These are phyloP conservation scores for Pseudonectria foliicola DNA, from an alignment of 2,329 filamentous ascomycete species.

Conservation along the genomic window DNA sequence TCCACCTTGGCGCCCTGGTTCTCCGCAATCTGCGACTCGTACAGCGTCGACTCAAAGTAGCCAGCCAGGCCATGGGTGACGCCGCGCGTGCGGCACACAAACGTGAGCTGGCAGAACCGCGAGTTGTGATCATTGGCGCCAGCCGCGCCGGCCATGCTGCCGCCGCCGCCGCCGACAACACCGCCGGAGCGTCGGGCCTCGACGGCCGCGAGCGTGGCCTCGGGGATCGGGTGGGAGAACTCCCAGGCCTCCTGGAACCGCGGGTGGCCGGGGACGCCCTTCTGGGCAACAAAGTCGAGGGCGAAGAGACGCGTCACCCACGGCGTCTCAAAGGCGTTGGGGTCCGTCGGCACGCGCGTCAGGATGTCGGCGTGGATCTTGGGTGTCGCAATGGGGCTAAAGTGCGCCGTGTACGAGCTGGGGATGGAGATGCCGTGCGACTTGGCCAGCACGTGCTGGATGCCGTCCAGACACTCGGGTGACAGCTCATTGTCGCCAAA, in stretches of 20 bases:
- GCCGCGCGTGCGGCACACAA: conserved; percentile 70
- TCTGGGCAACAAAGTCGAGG: conserved; percentile 74
- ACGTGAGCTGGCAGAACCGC: conserved; percentile 69
- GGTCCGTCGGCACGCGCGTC: conserved; percentile 52
- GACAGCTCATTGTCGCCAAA: conserved; percentile 97
- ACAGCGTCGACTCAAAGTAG: conserved; percentile 96
- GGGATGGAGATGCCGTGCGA: conserved; percentile 88
- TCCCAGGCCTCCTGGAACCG: conserved; percentile 75
- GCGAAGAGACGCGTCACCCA: conserved; percentile 93
- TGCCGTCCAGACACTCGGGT: conserved; percentile 91
- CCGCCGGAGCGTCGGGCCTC: conserved; percentile 55
- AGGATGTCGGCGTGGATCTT: conserved; percentile 77
- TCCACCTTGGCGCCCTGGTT: conserved; percentile 55
- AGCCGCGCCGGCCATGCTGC: conserved; percentile 66
- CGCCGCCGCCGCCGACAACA: conserved; percentile 59
- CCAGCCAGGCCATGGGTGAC: conserved; percentile 86
- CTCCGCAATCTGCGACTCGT: conserved; percentile 45
- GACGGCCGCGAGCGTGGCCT: conserved; percentile 46
- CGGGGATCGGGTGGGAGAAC: conserved; percentile 68
- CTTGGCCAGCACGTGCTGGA: conserved; percentile 77
- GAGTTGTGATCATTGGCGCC: conserved; percentile 89
- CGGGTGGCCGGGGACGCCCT: conserved; percentile 46
- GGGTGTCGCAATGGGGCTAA: conserved; percentile 86
- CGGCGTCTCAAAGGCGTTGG: conserved; percentile 76
- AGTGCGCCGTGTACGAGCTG: conserved; percentile 83